Base-by-base conservation (phyloP, 73 alveolate genomes). In the Paramecium biaurelia region DNA sequence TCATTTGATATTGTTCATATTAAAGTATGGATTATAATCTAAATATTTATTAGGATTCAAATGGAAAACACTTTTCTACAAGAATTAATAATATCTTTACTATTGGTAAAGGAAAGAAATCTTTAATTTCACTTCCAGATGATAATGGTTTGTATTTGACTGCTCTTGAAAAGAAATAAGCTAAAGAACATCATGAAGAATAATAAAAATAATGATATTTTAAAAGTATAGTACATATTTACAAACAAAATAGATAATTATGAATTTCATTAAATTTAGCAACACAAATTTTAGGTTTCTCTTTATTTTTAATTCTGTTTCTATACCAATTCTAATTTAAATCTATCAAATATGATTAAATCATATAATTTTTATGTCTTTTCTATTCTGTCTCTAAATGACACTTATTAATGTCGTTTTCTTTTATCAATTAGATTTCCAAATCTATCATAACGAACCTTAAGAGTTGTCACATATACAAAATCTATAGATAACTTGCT, bases 21-120 rank as follows among this genome's bases (percentile, higher is more conserved):
- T 43, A 93, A 85, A 37, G 93, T 86, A 47, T 28, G 1, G 20
- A 47, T 63, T 3, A 0, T 0, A 2, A 4, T 53, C 18, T 34
- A 63, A 23, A 9, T n/a, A 26, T 20, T 8, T 56, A 0, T 26
- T 92, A 95, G 96, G 99, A 98, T 92, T 95, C 98, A 20, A 85
- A 82, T 24, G 99, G 99, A 11, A 96, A 97, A 94, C 88, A 84
- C 70, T 98, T 98, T 97, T 96, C 98, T 56, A 98, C 99, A 63
- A 96, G 99, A 93, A 90, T 96, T 85, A 93, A 94, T 86, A 96
- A 98, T 95, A 96, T 98, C 94, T 97, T 98, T 93, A 96, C 97
- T 79, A 96, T 97, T 68, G 99, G 99, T 38, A 94, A 95, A 79
- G 99, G 99, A 11, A 95, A 95, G 96, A 97, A 96, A 92, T 95